Conservation (phyloP, 1,284 basidiomycete genomes). For the Pisolithus thermaeus region DNA sequence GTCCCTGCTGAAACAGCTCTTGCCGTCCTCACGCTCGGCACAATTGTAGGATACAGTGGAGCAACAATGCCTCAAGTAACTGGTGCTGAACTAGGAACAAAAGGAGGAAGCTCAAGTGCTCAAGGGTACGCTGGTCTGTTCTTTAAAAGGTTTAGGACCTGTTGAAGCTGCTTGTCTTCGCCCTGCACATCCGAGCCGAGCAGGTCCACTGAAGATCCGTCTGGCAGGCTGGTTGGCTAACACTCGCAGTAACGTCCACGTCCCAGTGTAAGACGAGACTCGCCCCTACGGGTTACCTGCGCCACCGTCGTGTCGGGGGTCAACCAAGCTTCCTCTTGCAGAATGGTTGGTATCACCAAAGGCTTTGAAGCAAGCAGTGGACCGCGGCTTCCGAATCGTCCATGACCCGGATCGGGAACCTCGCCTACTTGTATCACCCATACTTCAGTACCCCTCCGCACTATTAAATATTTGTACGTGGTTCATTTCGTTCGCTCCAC, state of each 20-base stretch:
- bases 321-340: no score
- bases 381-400: no score
- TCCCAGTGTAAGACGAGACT: conserved; percentile 10
- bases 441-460: no score
- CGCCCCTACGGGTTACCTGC: no score
- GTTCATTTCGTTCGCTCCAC: no score
- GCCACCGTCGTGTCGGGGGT: no score
- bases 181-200: conserved; percentile 63
- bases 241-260: conserved; percentile 6
- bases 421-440: no score
- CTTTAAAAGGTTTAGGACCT: background rate
- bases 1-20: conserved; percentile 84
- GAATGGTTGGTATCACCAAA: no score
- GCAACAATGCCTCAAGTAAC: conserved; percentile 89
- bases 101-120: conserved; percentile 77
- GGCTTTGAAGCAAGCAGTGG: no score
- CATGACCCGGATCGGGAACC: no score
- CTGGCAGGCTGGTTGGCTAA: conserved; percentile 63
- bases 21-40: conserved; percentile 85
- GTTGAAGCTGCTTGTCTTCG: conserved; percentile 31
- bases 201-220: conserved; percentile 64
- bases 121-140: conserved; percentile 46
- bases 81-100: conserved; percentile 84
- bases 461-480: no score
- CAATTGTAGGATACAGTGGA: conserved; percentile 91